Base-by-base conservation (phyloP, 768 basidiomycete species). In the Termitomyces sp. region DNA sequence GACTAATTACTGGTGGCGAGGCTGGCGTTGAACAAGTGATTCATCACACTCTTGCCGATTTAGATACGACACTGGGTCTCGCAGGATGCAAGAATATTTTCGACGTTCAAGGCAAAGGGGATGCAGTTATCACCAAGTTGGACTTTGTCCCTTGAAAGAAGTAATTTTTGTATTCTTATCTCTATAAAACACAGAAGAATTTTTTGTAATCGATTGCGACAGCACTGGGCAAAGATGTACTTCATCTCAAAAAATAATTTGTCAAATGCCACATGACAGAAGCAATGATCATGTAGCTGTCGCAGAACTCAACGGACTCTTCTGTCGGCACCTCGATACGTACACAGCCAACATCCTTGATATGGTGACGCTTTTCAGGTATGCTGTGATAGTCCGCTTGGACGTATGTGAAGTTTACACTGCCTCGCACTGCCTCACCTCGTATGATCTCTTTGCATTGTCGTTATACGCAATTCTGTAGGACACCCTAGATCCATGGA, bases 11-110 rank as follows among this genome's bases (percentile, higher is more conserved):
- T 12, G 86, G 73, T 5, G 90, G 91, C 0, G 81, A 90, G 65
- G 77, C 74, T 4, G 92, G 91, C 2, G 82, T 90, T 11, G 85
- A 91, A 61, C 84, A 89, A 59, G 85, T 92, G 12, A 68, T 94
- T 56, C 78, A 72, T 52, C 79, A 82, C 52, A 82, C 83, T 2
- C 69, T 92, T 29, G 83, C 87, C 10, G 90, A 92, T 59, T 64
- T 89, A 20, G 81, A 91, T 59, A 72, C 77, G 44, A 81, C 82
- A 2, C 71, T 92, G 41, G 86, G 85, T 2, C 70, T 89, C 32
- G 66, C 76, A 7, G 90, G 90, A 10, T 85, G 79, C 59, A 72
- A 66, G 51, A 79, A 67, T 51, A 56, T 91, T 48, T 71, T 66
- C n/a, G 85, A 90, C 27, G 75, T 92, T 53, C 79, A 80, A 52